Evolutionary conservation across 2,329 filamentous ascomycete species (phyloP).

Genomic region (Alternaria metachromatica): DNA sequence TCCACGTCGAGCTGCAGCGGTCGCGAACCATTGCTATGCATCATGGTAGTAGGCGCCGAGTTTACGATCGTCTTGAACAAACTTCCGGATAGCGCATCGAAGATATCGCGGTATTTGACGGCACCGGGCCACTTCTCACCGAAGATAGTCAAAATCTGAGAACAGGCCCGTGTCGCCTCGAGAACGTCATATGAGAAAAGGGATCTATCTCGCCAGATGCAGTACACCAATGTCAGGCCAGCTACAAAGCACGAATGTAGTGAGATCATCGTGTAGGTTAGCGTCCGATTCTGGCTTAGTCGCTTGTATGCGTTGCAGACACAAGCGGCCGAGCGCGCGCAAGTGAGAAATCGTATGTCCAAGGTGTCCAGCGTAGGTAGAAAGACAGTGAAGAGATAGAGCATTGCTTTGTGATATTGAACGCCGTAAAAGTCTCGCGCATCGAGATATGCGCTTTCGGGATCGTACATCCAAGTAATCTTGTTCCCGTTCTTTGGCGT

Average conservation of each 20-base stretch:
- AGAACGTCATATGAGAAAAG: slow-evolving; percentile 36
- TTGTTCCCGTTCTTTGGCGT: slow-evolving; percentile 27
- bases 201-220: slow-evolving; percentile 33
- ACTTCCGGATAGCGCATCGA: slow-evolving; percentile 30
- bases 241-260: slow-evolving; percentile 38
- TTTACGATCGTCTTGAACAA: slow-evolving; percentile 20
- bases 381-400: slow-evolving; percentile 32
- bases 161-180: slow-evolving; percentile 34
- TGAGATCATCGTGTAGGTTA: slow-evolving; percentile 37
- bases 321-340: slow-evolving; percentile 31
- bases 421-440: slow-evolving; percentile 35
- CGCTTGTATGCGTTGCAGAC: slow-evolving; percentile 35
- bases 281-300: slow-evolving; percentile 31
- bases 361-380: slow-evolving; percentile 25
- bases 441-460: slow-evolving; percentile 29
- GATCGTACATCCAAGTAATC: slow-evolving; percentile 38
- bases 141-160: slow-evolving; percentile 34
- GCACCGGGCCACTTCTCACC: slow-evolving; percentile 38
- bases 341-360: slow-evolving; percentile 30
- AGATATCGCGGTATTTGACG: slow-evolving; percentile 38
- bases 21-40: background rate
- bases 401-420: slow-evolving; percentile 37
- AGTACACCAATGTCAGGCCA: slow-evolving; percentile 34
- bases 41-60: background rate
- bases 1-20: slow-evolving; percentile 10